phyloP scores from a whole-genome alignment of 441 rosid species.

The Viola pubescens region DNA sequence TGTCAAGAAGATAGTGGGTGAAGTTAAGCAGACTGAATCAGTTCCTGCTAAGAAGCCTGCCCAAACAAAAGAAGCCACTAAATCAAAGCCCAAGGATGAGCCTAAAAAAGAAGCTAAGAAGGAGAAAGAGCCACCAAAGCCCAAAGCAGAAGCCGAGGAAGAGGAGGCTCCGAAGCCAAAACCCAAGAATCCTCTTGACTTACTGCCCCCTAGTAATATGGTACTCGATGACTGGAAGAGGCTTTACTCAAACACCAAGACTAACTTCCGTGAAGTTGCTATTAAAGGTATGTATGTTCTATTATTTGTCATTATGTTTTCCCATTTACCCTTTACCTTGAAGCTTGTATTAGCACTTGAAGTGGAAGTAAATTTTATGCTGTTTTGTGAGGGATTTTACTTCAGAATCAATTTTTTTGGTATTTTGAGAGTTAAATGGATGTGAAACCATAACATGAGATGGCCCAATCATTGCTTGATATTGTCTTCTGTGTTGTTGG shows the following conservation, averaged over 20 bases:
- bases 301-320: neutral
- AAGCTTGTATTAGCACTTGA: too few relatives aligned
- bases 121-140: conserved; percentile 50
- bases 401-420: too few relatives aligned
- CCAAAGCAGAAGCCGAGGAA: conserved; percentile 41
- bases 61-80: conserved; percentile 41
- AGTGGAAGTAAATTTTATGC: too few relatives aligned
- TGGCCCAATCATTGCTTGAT: too few relatives aligned
- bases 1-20: conserved; percentile 71
- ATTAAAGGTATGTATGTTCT: conserved; percentile 48
- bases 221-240: conserved; percentile 94
- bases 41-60: conserved; percentile 62
- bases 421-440: too few relatives aligned
- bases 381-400: too few relatives aligned
- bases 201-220: conserved; percentile 91
- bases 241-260: conserved; percentile 91
- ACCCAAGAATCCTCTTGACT: conserved; percentile 86
- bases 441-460: too few relatives aligned
- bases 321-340: too few relatives aligned
- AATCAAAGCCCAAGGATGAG: conserved; percentile 55
- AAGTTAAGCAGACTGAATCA: conserved; percentile 61
- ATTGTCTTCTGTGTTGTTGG: neutral
- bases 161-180: conserved; percentile 92
- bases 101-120: conserved; percentile 53
- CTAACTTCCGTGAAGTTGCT: conserved; percentile 94